Percentiles rank a stretch among this genome's conserved stretches.
Conservation (phyloP, 2,329 filamentous ascomycete species). For the Ophiostoma tasmaniense region DNA sequence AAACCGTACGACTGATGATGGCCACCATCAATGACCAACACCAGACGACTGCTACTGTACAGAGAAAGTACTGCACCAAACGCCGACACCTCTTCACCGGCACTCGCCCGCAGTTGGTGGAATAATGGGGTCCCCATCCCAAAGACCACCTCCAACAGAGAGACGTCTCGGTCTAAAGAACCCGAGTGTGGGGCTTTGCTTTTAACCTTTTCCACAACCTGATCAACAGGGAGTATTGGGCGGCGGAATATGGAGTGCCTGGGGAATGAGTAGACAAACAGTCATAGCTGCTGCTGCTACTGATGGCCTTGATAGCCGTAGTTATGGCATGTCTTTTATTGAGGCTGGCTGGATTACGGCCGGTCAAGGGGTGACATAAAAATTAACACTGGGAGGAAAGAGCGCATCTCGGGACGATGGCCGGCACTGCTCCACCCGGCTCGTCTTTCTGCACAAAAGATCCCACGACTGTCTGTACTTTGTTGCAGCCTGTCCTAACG, state of each 20-base stretch:
- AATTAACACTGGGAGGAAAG: too few relatives aligned
- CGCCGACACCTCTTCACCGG: not conserved
- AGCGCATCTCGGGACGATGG: too few relatives aligned
- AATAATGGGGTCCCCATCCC: constrained; percentile 8
- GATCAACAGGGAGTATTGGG: not conserved
- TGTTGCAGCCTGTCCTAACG: not conserved
- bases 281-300: not conserved
- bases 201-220: not conserved
- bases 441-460: not conserved
- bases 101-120: constrained; percentile 14
- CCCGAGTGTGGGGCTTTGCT: constrained; percentile 9
- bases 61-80: not conserved
- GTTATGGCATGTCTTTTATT: not conserved
- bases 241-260: not conserved
- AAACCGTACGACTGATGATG: not conserved
- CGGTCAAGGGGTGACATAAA: too few relatives aligned
- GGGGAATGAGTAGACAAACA: not conserved
- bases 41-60: not conserved
- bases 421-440: not conserved
- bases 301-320: not conserved
- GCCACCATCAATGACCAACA: not conserved
- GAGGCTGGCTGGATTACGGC: too few relatives aligned
- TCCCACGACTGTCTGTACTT: not conserved
- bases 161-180: constrained; percentile 14
- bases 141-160: not conserved